A percentile compares a stretch with the other conserved stretches of the same genome.
phyloP scores from a whole-genome alignment of 1,139 yeast species.

The Yamadazyma jaroonii region DNA sequence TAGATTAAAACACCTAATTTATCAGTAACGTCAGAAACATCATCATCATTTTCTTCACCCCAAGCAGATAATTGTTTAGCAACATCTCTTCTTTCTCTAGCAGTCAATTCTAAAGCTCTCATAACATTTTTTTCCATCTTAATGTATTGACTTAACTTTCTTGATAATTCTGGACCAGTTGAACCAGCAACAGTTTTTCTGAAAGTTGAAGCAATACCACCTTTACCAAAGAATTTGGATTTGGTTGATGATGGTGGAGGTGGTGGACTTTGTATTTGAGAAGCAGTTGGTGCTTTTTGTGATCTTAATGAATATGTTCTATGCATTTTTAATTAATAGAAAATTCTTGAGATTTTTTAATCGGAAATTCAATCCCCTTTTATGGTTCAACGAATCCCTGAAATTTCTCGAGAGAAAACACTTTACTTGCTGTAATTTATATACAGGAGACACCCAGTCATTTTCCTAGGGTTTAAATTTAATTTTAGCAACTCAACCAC shows the following conservation, averaged over 20 bases:
- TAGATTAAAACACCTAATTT: conserved; percentile 92
- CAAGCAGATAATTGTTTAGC: conserved; percentile 94
- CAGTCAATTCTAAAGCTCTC: conserved; percentile 90
- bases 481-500: not conserved
- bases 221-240: conserved; percentile 86
- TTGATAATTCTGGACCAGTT: conserved; percentile 91
- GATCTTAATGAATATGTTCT: conserved; percentile 97
- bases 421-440: conserved; percentile 8
- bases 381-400: conserved; percentile 4
- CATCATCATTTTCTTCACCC: conserved; percentile 99
- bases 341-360: not conserved
- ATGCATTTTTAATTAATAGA: conserved; percentile 59
- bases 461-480: not conserved
- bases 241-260: conserved; percentile 87
- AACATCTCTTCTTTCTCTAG: conserved; percentile 93
- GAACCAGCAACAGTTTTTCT: conserved; percentile 90
- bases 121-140: conserved; percentile 96
- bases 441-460: conserved; percentile 6
- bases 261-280: conserved; percentile 92
- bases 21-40: conserved; percentile 95
- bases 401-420: conserved; percentile 3
- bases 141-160: conserved; percentile 84
- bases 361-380: conserved; percentile 3
- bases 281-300: conserved; percentile 93
- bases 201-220: conserved; percentile 77